Evolutionary conservation across 2,329 filamentous ascomycete species (phyloP).

Genomic region (Aspergillus sp.): DNA sequence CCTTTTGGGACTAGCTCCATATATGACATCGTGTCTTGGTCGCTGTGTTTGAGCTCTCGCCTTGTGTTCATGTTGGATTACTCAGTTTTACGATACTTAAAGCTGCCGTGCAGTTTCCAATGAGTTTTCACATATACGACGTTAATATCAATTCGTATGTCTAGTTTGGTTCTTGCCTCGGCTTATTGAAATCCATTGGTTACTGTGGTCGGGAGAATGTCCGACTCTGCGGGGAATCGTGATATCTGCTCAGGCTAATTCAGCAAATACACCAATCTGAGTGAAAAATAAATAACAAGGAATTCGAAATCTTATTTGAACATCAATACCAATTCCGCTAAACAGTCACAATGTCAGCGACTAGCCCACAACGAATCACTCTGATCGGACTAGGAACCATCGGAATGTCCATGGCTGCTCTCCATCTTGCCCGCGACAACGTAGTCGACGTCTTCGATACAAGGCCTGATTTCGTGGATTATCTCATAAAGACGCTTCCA

Average conservation of each 20-base stretch:
- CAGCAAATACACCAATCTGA: background rate
- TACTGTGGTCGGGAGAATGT: background rate
- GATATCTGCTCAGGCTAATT: background rate
- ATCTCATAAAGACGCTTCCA: constrained; percentile 39
- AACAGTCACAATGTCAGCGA: constrained; percentile 11
- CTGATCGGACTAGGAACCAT: constrained; percentile 49
- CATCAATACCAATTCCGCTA: too few relatives aligned
- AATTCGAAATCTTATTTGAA: too few relatives aligned
- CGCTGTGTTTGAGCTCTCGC: background rate
- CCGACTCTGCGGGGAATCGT: too few relatives aligned
- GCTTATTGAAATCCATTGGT: background rate
- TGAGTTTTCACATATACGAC: background rate
- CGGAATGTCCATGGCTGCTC: constrained; percentile 56
- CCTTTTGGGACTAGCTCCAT: constrained; percentile 20
- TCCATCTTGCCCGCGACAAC: constrained; percentile 23
- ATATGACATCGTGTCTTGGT: background rate
- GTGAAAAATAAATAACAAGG: background rate
- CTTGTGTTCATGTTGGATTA: background rate
- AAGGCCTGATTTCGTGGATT: constrained; percentile 47
- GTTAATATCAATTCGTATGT: background rate
- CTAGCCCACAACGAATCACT: constrained; percentile 28
- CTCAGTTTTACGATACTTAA: background rate
- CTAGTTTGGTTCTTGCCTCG: background rate
- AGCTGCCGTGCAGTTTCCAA: background rate
- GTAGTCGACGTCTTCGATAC: constrained; percentile 52